Percentiles rank a stretch among this genome's conserved stretches.
Conservation (phyloP, 352 stramenopile genomes). For the Phytophthora rubi region DNA sequence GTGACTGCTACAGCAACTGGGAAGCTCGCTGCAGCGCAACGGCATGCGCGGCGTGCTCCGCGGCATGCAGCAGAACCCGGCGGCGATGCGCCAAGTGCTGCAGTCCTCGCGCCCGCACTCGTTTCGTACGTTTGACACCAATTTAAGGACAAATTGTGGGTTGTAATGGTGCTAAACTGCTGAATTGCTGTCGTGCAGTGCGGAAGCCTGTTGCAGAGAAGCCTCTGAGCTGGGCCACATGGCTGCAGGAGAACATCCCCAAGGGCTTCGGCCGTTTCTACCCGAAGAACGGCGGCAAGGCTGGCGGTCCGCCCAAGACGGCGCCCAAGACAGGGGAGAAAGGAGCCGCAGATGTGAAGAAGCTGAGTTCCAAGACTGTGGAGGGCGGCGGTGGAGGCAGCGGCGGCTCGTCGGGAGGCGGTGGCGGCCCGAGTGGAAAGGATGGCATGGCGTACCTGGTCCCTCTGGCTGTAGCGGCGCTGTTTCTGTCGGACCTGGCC, state of each 20-base stretch:
- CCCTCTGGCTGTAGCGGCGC: conserved; percentile 68
- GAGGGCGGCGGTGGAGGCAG: conserved; percentile 49
- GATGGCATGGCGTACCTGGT: conserved; percentile 81
- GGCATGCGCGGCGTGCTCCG: conserved; percentile 47
- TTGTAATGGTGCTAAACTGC: background rate
- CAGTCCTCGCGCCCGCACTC: conserved; percentile 62
- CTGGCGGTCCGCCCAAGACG: conserved; percentile 53
- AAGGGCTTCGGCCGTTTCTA: conserved; percentile 86
- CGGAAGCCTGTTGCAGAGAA: conserved; percentile 52
- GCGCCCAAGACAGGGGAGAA: conserved; percentile 56
- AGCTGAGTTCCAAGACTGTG: conserved; percentile 68
- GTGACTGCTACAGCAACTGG: conserved; percentile 59
- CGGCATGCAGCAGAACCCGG: conserved; percentile 37
- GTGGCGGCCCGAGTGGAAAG: conserved; percentile 40
- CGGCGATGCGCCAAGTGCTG: conserved; percentile 52
- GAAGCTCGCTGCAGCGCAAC: conserved; percentile 61
- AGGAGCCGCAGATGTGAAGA: conserved; percentile 63
- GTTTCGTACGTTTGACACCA: conserved; percentile 46
- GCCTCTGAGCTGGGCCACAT: conserved; percentile 70
- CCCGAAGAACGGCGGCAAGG: conserved; percentile 78
- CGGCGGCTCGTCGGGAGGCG: conserved; percentile 41
- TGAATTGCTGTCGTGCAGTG: conserved; percentile 33
- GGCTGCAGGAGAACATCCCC: conserved; percentile 80
- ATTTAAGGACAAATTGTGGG: background rate
- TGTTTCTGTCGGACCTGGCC: conserved; percentile 79